A percentile compares a stretch with the other conserved stretches of the same genome.
Conservation (phyloP, 495 filamentous ascomycete species). For the Aspergillus baeticus region DNA sequence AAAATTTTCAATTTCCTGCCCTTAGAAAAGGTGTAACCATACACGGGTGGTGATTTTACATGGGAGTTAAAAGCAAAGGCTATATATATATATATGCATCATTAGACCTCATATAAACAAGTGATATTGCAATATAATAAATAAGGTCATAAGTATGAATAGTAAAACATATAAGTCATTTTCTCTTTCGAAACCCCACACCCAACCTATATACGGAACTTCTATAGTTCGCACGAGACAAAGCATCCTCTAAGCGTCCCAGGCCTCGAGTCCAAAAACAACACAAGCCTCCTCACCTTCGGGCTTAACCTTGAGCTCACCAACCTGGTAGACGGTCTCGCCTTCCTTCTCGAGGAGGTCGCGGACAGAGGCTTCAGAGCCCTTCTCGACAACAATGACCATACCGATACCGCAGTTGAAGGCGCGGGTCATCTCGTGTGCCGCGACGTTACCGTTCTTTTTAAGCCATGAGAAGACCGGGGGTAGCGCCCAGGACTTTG, state of each 20-base stretch:
- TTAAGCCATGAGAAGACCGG: constrained; percentile 84
- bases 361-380: constrained; percentile 49
- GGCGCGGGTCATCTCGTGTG: constrained; percentile 78
- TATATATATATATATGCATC: no score
- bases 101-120: no score
- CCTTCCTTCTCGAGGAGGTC: constrained; percentile 58
- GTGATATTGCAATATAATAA: not conserved
- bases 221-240: no score
- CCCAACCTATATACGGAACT: not conserved
- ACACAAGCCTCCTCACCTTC: constrained; percentile 63
- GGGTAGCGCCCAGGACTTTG: constrained; percentile 66
- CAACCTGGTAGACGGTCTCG: constrained; percentile 77
- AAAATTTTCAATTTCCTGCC: no score
- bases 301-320: constrained; percentile 55
- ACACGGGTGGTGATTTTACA: no score
- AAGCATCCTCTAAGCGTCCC: constrained; percentile 55
- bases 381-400: constrained; percentile 73
- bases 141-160: constrained; percentile 5
- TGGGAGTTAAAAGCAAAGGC: no score
- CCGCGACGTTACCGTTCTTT: constrained; percentile 66
- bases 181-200: not conserved
- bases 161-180: not conserved
- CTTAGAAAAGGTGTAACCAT: no score
- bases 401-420: constrained; percentile 96
- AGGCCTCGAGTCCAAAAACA: constrained; percentile 66